A percentile compares a stretch with the other conserved stretches of the same genome.
Conservation (phyloP, 2,329 filamentous ascomycete genomes). For the Bipolaris victoriae region DNA sequence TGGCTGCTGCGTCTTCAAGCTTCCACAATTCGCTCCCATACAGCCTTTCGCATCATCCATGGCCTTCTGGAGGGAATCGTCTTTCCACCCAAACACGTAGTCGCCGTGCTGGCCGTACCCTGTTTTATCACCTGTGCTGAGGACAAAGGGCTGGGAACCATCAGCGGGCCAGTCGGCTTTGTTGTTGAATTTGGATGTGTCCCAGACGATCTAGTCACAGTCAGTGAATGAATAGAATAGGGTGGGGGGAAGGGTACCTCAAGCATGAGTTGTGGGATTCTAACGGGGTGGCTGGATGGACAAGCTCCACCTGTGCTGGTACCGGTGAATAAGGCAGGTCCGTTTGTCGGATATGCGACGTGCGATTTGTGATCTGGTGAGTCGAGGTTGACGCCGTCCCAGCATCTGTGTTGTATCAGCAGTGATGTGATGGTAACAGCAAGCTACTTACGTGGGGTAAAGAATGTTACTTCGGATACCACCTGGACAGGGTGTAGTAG, state of each 20-base stretch:
- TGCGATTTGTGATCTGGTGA: slow-evolving; percentile 58
- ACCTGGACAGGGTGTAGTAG: slow-evolving; percentile 28
- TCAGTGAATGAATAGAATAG: neutral
- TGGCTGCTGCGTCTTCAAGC: slow-evolving; percentile 34
- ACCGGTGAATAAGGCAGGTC: slow-evolving; percentile 31
- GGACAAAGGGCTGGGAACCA: slow-evolving; percentile 36
- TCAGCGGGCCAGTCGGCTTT: slow-evolving; percentile 41
- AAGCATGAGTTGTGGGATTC: slow-evolving; percentile 55
- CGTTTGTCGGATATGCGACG: slow-evolving; percentile 51
- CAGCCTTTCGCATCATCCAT: slow-evolving; percentile 40
- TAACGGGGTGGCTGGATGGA: slow-evolving; percentile 52
- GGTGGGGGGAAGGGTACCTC: slow-evolving; percentile 36
- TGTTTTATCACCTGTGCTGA: slow-evolving; percentile 33
- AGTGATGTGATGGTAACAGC: too few relatives aligned
- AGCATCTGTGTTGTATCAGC: slow-evolving; percentile 48
- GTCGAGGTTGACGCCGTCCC: slow-evolving; percentile 59
- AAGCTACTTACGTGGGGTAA: slow-evolving; percentile 29
- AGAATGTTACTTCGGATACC: slow-evolving; percentile 41
- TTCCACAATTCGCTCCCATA: slow-evolving; percentile 37
- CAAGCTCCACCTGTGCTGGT: slow-evolving; percentile 45
- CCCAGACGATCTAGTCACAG: slow-evolving; percentile 47
- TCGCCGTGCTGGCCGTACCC: slow-evolving; percentile 36
- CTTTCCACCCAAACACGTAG: slow-evolving; percentile 43
- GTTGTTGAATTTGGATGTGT: slow-evolving; percentile 49
- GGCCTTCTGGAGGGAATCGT: slow-evolving; percentile 37